phyloP scores from a whole-genome alignment of 78 protist species.

The Diacronema lutheri region DNA sequence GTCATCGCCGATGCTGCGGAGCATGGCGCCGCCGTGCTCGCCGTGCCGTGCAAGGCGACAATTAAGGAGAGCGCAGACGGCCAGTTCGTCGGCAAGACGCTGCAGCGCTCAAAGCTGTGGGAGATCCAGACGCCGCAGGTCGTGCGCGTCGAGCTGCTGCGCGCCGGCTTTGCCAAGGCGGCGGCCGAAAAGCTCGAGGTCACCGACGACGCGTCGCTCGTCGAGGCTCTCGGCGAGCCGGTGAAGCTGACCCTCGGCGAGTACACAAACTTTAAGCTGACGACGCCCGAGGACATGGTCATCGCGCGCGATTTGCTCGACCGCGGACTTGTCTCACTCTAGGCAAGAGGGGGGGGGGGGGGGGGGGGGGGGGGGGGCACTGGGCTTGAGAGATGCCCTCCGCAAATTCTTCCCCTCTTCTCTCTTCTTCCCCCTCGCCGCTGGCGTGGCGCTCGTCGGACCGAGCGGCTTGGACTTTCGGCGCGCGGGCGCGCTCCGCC shows the following conservation, averaged over 20 bases:
- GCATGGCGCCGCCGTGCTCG: conserved; percentile 31
- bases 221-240: not conserved
- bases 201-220: conserved; percentile 30
- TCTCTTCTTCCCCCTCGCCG: no score
- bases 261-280: conserved; percentile 40
- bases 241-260: conserved; percentile 15
- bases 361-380: no score
- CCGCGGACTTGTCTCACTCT: no score
- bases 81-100: conserved; percentile 5
- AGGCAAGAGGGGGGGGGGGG: no score
- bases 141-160: conserved; percentile 1
- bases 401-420: no score
- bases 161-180: not conserved
- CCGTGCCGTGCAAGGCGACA: conserved; percentile 29
- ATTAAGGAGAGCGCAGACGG: not conserved
- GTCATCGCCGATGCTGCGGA: not conserved
- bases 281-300: no score
- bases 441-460: no score
- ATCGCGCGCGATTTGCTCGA: no score
- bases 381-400: no score
- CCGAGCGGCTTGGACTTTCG: no score
- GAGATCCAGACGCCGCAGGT: conserved; percentile 47
- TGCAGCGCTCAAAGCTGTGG: conserved; percentile 20
- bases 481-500: no score
- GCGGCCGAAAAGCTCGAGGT: not conserved